These are phyloP conservation scores for Arthrocladium fulminans DNA, from an alignment of 2,329 filamentous ascomycete genomes.

Conservation along the genomic window DNA sequence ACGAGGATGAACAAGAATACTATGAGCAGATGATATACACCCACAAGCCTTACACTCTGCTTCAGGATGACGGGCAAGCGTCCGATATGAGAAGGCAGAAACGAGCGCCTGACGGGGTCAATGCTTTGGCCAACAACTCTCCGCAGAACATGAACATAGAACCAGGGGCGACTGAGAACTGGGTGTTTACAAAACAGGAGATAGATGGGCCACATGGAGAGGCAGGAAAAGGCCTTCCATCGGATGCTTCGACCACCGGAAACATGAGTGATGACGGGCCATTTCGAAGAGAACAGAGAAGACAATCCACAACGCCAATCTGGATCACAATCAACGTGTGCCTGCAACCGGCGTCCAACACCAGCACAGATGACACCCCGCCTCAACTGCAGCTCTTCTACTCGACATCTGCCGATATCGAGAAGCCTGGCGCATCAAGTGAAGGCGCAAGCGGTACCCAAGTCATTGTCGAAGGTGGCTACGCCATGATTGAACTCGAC, in stretches of 20 bases:
- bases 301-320: constrained; percentile 32
- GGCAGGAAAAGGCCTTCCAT: constrained; percentile 28
- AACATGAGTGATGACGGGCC: constrained; percentile 18
- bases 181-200: constrained; percentile 52
- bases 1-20: neutral
- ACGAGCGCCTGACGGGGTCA: constrained; percentile 23
- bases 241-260: constrained; percentile 22
- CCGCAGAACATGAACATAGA: constrained; percentile 51
- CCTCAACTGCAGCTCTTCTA: constrained; percentile 73
- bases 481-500: constrained; percentile 55
- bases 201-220: constrained; percentile 40
- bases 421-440: constrained; percentile 54
- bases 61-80: neutral
- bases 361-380: constrained; percentile 40
- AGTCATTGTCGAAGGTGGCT: constrained; percentile 57
- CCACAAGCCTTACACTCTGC: no score
- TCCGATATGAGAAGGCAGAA: neutral
- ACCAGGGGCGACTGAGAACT: constrained; percentile 55
- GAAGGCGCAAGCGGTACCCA: constrained; percentile 38
- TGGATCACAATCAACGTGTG: constrained; percentile 86
- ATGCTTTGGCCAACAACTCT: constrained; percentile 54
- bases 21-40: constrained; percentile 20
- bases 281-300: constrained; percentile 16
- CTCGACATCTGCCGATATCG: constrained; percentile 56
- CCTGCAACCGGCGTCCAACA: constrained; percentile 56